Conservation (phyloP, 2,329 filamentous ascomycete genomes). For the Onygenales sp. region DNA sequence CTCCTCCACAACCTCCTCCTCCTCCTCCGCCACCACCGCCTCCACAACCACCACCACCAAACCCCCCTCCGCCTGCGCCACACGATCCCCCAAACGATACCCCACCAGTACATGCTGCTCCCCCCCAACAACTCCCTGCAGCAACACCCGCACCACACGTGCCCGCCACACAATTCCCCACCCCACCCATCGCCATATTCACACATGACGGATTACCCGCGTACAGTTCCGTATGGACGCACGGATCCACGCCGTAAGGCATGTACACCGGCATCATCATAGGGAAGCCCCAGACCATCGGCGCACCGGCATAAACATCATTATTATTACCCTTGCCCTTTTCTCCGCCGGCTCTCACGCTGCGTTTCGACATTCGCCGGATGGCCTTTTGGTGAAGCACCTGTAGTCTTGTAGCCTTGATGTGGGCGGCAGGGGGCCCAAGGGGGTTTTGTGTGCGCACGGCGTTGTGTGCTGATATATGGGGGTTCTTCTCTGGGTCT, state of each 20-base stretch:
- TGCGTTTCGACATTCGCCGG: slow-evolving; percentile 25
- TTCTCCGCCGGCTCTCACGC: neutral
- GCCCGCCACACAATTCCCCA: slow-evolving; percentile 40
- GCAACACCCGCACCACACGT: slow-evolving; percentile 35
- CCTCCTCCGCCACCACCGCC: slow-evolving; percentile 27
- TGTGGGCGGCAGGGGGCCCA: slow-evolving; percentile 7
- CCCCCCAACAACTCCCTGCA: slow-evolving; percentile 28
- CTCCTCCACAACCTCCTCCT: slow-evolving; percentile 31
- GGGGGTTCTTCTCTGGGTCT: slow-evolving; percentile 48
- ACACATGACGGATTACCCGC: slow-evolving; percentile 37
- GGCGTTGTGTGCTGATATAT: slow-evolving; percentile 66
- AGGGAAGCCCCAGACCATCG: slow-evolving; percentile 37
- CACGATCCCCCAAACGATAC: no score
- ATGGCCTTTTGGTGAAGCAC: slow-evolving; percentile 12
- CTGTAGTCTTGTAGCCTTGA: neutral
- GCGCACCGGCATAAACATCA: slow-evolving; percentile 6
- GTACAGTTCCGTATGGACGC: slow-evolving; percentile 33
- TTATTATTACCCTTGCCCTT: neutral
- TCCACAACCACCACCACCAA: slow-evolving; percentile 6
- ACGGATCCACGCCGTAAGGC: slow-evolving; percentile 38
- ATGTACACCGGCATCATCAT: slow-evolving; percentile 36
- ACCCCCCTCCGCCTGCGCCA: no score
- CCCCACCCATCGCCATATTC: slow-evolving; percentile 27
- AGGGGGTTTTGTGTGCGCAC: slow-evolving; percentile 32
- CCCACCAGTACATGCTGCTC: no score